phyloP scores from a whole-genome alignment of 148 eudicot genomes.

The Oxyria digyna region DNA sequence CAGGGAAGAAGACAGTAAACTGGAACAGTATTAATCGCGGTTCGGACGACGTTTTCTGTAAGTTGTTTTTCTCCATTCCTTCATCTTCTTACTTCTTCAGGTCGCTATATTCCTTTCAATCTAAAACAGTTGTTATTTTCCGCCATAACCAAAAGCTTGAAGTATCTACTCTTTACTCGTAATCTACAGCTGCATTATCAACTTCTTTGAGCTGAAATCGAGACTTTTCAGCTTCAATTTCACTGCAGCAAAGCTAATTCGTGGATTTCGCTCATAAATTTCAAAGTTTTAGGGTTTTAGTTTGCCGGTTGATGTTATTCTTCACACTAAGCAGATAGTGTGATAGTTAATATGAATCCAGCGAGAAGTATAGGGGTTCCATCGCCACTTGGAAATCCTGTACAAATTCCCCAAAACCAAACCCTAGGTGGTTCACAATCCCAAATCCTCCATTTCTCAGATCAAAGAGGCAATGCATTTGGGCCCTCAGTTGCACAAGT shows the following conservation, averaged over 20 bases:
- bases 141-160: constrained; percentile 2
- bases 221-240: neutral
- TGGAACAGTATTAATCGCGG: neutral
- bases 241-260: neutral
- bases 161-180: neutral
- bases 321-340: neutral
- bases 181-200: neutral
- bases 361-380: constrained; percentile 22
- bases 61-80: neutral
- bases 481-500: constrained; percentile 29
- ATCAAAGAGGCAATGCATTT: constrained; percentile 27
- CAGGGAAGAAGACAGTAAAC: neutral
- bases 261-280: neutral
- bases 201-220: neutral
- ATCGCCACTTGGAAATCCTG: constrained; percentile 21
- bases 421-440: constrained; percentile 31
- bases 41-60: neutral
- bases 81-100: neutral
- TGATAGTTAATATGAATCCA: constrained; percentile 14
- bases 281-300: neutral
- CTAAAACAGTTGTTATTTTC: neutral
- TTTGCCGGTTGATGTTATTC: neutral
- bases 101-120: neutral
- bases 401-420: constrained; percentile 20
- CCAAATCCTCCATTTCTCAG: constrained; percentile 26